A percentile compares a stretch with the other conserved stretches of the same genome.
Evolutionary conservation across 2,329 filamentous ascomycete genomes (phyloP).

Genomic region (Knoxdaviesia capensis): DNA sequence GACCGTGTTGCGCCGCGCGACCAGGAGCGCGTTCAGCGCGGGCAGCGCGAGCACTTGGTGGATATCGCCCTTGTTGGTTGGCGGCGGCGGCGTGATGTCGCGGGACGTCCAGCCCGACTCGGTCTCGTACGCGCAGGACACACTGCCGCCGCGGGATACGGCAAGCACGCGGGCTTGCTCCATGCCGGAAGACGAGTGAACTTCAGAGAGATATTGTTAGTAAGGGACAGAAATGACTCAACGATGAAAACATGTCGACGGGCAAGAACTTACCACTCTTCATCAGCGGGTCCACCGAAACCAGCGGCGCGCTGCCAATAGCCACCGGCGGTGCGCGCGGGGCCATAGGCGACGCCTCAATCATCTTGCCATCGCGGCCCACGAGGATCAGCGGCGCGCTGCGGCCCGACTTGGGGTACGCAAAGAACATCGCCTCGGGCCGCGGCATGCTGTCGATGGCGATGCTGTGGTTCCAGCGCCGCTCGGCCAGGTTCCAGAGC

Average conservation of each 20-base stretch:
- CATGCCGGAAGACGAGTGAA: neutral
- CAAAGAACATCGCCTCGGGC: conserved; percentile 45
- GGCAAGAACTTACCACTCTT: conserved; percentile 19
- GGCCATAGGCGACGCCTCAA: conserved; percentile 30
- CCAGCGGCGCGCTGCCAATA: conserved; percentile 31
- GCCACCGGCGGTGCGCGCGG: conserved; percentile 14
- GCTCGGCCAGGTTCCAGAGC: conserved; percentile 41
- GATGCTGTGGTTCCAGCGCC: conserved; percentile 33
- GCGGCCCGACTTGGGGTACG: neutral
- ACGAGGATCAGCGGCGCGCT: conserved; percentile 30
- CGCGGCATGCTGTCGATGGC: conserved; percentile 23
- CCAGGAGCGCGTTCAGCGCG: conserved; percentile 36
- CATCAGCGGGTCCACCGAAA: conserved; percentile 25
- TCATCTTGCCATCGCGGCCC: conserved; percentile 41
- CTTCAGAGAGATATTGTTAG: neutral
- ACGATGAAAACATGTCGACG: too few relatives aligned
- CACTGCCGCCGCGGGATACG: neutral
- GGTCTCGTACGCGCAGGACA: neutral
- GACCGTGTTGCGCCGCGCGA: conserved; percentile 34
- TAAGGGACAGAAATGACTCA: too few relatives aligned
- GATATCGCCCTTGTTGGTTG: conserved; percentile 12
- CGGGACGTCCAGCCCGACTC: conserved; percentile 25
- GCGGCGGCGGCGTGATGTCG: conserved; percentile 24
- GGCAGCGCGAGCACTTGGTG: conserved; percentile 37
- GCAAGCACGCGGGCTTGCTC: neutral